These are phyloP conservation scores for Solanum dulcamara DNA, from an alignment of 257 asterid genomes.

Conservation along the genomic window DNA sequence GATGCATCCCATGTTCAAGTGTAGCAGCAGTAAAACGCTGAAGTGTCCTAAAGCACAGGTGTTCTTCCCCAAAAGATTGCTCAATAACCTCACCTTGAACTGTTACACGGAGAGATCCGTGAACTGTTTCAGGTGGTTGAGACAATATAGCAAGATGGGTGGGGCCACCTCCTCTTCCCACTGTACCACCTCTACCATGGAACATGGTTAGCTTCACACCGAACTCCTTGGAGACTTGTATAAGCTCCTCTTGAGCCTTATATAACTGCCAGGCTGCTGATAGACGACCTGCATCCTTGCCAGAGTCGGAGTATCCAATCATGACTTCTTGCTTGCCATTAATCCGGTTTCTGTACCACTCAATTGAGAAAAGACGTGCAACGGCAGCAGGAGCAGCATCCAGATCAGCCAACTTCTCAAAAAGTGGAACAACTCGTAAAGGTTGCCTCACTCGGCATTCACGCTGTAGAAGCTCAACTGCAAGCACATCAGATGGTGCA, in stretches of 20 bases:
- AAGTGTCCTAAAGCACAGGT: slow-evolving; percentile 39
- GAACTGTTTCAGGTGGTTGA: slow-evolving; percentile 47
- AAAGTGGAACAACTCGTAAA: slow-evolving; percentile 41
- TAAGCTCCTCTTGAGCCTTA: slow-evolving; percentile 48
- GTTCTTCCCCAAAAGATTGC: slow-evolving; percentile 45
- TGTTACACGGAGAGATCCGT: slow-evolving; percentile 43
- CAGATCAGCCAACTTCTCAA: slow-evolving; percentile 38
- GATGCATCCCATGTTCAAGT: slow-evolving; percentile 46
- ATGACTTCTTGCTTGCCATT: slow-evolving; percentile 47
- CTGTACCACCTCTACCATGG: slow-evolving; percentile 54
- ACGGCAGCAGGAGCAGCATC: slow-evolving; percentile 49
- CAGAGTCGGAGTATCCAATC: slow-evolving; percentile 56
- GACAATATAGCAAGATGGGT: slow-evolving; percentile 52
- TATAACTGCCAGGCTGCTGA: slow-evolving; percentile 52
- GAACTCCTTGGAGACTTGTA: slow-evolving; percentile 30
- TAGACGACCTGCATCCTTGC: slow-evolving; percentile 50
- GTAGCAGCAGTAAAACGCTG: slow-evolving; percentile 45
- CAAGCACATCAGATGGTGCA: slow-evolving; percentile 39
- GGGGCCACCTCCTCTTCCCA: slow-evolving; percentile 56
- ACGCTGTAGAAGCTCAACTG: slow-evolving; percentile 48
- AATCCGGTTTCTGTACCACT: slow-evolving; percentile 38
- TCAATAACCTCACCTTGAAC: slow-evolving; percentile 53
- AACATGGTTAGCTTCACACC: slow-evolving; percentile 50
- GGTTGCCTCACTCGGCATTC: slow-evolving; percentile 36
- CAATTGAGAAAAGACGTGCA: slow-evolving; percentile 44